phyloP scores from a whole-genome alignment of 768 basidiomycete genomes.

The Tylopilus vinaceipallidus region DNA sequence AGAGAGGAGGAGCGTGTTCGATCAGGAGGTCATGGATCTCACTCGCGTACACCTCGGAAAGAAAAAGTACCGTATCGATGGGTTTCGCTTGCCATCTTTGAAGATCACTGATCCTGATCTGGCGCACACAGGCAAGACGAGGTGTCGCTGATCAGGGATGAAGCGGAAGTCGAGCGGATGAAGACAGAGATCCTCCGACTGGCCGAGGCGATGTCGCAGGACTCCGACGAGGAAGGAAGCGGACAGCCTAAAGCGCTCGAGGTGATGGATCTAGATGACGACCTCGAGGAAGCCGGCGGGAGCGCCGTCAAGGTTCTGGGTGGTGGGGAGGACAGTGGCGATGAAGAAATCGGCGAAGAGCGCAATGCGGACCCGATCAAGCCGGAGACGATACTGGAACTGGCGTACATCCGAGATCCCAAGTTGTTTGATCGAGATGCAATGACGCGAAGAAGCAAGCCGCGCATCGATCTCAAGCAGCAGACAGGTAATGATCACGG shows the following conservation, averaged over 20 bases:
- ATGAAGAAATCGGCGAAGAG: slow-evolving; percentile 34
- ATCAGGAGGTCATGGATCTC: slow-evolving; percentile 68
- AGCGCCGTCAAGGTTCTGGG: slow-evolving; percentile 47
- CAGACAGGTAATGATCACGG: slow-evolving; percentile 53
- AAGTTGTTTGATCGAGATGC: slow-evolving; percentile 77
- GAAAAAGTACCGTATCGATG: slow-evolving; percentile 46
- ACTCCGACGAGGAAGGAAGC: slow-evolving; percentile 64
- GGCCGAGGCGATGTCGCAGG: slow-evolving; percentile 61
- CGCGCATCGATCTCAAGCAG: slow-evolving; percentile 60
- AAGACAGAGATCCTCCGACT: slow-evolving; percentile 81
- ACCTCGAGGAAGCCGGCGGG: slow-evolving; percentile 43
- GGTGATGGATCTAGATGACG: slow-evolving; percentile 51
- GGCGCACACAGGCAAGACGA: slow-evolving; percentile 42
- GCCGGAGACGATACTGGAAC: slow-evolving; percentile 67
- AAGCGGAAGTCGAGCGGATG: slow-evolving; percentile 64
- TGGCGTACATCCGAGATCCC: slow-evolving; percentile 73
- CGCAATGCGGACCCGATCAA: slow-evolving; percentile 27
- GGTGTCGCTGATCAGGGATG: slow-evolving; percentile 50
- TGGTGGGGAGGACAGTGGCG: slow-evolving; percentile 54
- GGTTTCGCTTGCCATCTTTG: neutral
- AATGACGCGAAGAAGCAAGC: slow-evolving; percentile 66
- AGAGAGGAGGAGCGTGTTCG: slow-evolving; percentile 71
- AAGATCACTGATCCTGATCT: slow-evolving; percentile 5
- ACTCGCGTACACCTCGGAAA: slow-evolving; percentile 61
- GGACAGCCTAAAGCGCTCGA: slow-evolving; percentile 21